Evolutionary conservation across 768 basidiomycete species (phyloP).

Genomic region (Candolleomyces aberdarensis): DNA sequence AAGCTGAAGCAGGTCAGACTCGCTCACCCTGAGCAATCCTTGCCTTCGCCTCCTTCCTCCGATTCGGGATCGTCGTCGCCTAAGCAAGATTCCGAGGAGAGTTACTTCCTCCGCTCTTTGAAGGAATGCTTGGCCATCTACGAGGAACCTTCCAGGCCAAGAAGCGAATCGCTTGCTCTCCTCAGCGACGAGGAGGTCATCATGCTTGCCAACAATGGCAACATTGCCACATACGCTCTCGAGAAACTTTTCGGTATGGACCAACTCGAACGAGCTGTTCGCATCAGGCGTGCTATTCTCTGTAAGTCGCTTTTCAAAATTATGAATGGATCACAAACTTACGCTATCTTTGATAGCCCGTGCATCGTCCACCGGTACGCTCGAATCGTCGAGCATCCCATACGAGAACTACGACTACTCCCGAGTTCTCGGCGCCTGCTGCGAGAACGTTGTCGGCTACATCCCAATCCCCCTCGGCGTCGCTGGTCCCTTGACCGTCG

Average conservation of each 20-base stretch:
- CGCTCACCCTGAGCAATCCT: no score
- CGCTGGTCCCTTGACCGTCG: constrained; percentile 42
- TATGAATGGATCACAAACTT: no score
- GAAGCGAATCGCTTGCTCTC: constrained; percentile 47
- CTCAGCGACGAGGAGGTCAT: constrained; percentile 93
- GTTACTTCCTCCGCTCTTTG: no score
- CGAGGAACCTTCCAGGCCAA: no score
- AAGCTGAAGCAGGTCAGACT: no score
- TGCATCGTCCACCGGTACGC: constrained; percentile 74
- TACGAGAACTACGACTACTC: constrained; percentile 90
- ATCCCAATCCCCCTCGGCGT: constrained; percentile 90
- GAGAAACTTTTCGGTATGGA: constrained; percentile 78
- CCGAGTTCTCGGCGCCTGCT: constrained; percentile 92
- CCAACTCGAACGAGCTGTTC: constrained; percentile 82
- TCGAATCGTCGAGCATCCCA: constrained; percentile 83
- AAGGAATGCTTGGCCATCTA: no score
- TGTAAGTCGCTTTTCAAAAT: constrained; percentile 33
- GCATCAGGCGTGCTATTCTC: constrained; percentile 81
- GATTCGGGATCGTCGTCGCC: no score
- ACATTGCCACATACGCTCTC: constrained; percentile 91
- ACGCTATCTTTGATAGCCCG: constrained; percentile 31
- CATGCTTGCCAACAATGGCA: constrained; percentile 81
- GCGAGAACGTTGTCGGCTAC: constrained; percentile 98
- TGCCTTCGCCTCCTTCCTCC: no score
- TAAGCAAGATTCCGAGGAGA: no score